phyloP scores from a whole-genome alignment of 176 grass and related monocot genomes.

The Cenchrus purpureus region DNA sequence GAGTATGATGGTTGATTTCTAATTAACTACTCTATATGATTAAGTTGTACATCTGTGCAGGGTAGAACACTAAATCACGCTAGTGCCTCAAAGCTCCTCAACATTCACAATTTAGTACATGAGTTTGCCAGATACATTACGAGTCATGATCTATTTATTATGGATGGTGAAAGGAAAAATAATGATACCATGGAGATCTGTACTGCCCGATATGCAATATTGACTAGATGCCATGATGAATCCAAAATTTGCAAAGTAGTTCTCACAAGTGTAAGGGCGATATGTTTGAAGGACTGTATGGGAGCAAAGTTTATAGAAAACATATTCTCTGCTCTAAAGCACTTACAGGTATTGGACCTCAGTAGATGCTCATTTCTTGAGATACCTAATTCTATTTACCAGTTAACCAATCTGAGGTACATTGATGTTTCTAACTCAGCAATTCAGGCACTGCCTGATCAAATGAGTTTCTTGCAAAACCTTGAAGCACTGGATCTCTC shows the following conservation, averaged over 20 bases:
- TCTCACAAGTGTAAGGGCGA: background rate
- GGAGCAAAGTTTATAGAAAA: background rate
- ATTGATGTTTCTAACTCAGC: background rate
- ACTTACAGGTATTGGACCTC: background rate
- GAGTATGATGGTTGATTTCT: background rate
- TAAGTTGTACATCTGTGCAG: background rate
- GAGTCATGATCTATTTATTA: background rate
- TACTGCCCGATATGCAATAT: constrained; percentile 5
- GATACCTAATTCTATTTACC: background rate
- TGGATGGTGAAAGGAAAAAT: constrained; percentile 2
- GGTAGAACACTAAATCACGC: background rate
- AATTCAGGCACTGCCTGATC: background rate
- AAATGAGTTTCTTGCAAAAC: constrained; percentile 12
- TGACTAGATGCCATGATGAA: background rate
- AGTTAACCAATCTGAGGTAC: constrained; percentile 3
- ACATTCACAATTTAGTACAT: constrained; percentile 38
- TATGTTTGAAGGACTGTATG: background rate
- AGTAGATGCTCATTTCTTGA: background rate
- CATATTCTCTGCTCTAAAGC: background rate
- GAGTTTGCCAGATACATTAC: constrained; percentile 38
- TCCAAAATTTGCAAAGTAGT: background rate
- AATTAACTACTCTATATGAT: background rate
- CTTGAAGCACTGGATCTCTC: constrained; percentile 6
- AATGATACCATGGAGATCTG: background rate
- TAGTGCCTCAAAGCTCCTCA: background rate